Evolutionary conservation across 768 basidiomycete genomes (phyloP), one percentile per base, ranked within the genome.

Genomic region (Russula lepida): DNA sequence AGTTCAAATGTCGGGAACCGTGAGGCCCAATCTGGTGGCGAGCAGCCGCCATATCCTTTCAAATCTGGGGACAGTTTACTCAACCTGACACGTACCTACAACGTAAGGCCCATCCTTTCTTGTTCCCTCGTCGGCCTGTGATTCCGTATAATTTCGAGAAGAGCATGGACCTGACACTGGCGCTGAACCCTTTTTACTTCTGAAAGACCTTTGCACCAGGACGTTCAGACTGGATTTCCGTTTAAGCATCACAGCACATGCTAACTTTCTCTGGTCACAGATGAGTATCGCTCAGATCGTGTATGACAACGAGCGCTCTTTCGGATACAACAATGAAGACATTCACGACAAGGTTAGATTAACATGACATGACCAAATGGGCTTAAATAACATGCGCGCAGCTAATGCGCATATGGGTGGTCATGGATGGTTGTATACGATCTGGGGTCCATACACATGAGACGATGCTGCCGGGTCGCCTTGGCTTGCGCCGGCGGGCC

Each of bases 211-310:
- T 8, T 19, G 17, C 17, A n/a, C 35, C 17, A 28, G 9, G 8
- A 28, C 17, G 35, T 25, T 44, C 11, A n/a, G 30, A 50, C 23
- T 56, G 52, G 6, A 23, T 28, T n/a, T 50, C 59, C 27, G n/a
- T 39, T 27, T 54, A 23, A 33, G 23, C 15, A 19, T 47, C 39
- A 30, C 46, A 41, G 53, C 21, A 33, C 32, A 46, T 62, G 28
- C 56, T 48, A 47, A 52, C 28, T 33, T 35, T 25, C 53, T 48
- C 43, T 46, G 19, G 50, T 56, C 54, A 33, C 67, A 95, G 92
- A 81, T 94, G 79, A 92, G 92, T 3, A 94, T 95, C 66, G 91
- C 93, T 11, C 93, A 95, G 74, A 87, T 93, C 53, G 92, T 95
- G 1, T 89, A 91, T 70, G 89, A 95, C 72, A 97, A 97, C 69